A percentile compares a stretch with the other conserved stretches of the same genome.
phyloP scores from a whole-genome alignment of 495 filamentous ascomycete genomes.

The Massariosphaeria phaeospora region DNA sequence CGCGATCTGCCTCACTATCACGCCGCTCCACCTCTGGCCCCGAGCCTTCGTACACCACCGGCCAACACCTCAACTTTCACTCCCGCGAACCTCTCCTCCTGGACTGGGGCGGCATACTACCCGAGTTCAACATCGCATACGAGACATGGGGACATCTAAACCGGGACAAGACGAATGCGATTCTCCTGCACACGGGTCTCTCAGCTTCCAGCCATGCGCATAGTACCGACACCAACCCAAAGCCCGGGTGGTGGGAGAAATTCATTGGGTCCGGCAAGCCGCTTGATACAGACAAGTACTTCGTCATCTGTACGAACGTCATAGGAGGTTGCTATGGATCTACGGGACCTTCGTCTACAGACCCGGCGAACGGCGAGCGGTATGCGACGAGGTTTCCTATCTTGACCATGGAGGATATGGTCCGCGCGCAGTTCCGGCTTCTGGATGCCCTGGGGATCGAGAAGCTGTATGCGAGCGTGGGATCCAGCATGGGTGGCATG shows the following conservation, averaged over 20 bases:
- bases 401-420: conserved; percentile 96
- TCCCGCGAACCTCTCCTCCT: conserved; percentile 70
- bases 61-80: conserved; percentile 69
- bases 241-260: conserved; percentile 98
- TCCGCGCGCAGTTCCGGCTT: conserved; percentile 86
- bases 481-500: conserved; percentile 98
- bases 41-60: conserved; percentile 90
- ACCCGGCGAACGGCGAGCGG: conserved; percentile 78
- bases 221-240: conserved; percentile 75
- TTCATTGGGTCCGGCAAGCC: conserved; percentile 89
- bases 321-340: conserved; percentile 95
- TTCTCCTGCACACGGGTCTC: conserved; percentile 88
- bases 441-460: conserved; percentile 74
- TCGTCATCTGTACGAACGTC: conserved; percentile 94
- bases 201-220: conserved; percentile 95
- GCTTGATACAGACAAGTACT: conserved; percentile 86
- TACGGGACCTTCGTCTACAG: conserved; percentile 81
- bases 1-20: conserved; percentile 71
- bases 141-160: conserved; percentile 91
- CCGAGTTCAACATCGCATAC: conserved; percentile 83
- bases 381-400: conserved; percentile 98
- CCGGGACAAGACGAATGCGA: conserved; percentile 75
- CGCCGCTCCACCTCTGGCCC: conserved; percentile 72
- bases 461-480: conserved; percentile 86
- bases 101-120: conserved; percentile 88